Evolutionary conservation across 495 filamentous ascomycete species (phyloP).

Genomic region (Articulospora tetracladia): DNA sequence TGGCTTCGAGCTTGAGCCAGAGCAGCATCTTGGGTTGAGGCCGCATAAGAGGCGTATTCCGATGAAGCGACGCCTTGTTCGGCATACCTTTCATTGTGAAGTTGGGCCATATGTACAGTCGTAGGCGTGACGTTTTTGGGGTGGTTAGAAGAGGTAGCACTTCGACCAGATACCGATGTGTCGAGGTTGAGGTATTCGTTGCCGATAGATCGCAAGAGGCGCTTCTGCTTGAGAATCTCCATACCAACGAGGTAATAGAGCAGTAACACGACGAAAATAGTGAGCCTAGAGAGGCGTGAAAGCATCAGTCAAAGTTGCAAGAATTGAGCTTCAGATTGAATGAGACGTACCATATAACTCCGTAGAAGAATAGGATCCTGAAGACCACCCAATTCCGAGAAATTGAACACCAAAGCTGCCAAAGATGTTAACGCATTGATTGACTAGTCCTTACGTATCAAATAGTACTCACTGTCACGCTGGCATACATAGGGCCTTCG

Average conservation of each 20-base stretch:
- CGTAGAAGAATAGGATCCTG: slow-evolving; percentile 41
- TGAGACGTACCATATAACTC: slow-evolving; percentile 37
- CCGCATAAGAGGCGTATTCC: neutral
- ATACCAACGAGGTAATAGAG: slow-evolving; percentile 39
- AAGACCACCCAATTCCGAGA: slow-evolving; percentile 41
- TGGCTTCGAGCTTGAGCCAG: slow-evolving; percentile 7
- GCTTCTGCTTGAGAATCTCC: slow-evolving; percentile 37
- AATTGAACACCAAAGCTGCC: slow-evolving; percentile 43
- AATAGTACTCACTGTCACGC: slow-evolving; percentile 33
- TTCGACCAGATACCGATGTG: neutral
- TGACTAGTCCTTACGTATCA: neutral
- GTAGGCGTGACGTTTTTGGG: neutral
- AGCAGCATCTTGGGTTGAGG: neutral
- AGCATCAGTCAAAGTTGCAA: neutral
- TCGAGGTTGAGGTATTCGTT: slow-evolving; percentile 28
- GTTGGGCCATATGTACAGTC: neutral
- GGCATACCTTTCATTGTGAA: neutral
- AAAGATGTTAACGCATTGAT: neutral
- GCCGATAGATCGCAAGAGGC: slow-evolving; percentile 32
- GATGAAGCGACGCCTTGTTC: neutral
- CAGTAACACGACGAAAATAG: slow-evolving; percentile 33
- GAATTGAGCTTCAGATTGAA: neutral
- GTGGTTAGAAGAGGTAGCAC: neutral
- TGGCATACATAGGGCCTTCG: slow-evolving; percentile 40
- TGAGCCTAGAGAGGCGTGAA: slow-evolving; percentile 27